A percentile compares a stretch with the other conserved stretches of the same genome.
Evolutionary conservation across 768 basidiomycete species (phyloP).

Genomic region (Boletus patriciae): DNA sequence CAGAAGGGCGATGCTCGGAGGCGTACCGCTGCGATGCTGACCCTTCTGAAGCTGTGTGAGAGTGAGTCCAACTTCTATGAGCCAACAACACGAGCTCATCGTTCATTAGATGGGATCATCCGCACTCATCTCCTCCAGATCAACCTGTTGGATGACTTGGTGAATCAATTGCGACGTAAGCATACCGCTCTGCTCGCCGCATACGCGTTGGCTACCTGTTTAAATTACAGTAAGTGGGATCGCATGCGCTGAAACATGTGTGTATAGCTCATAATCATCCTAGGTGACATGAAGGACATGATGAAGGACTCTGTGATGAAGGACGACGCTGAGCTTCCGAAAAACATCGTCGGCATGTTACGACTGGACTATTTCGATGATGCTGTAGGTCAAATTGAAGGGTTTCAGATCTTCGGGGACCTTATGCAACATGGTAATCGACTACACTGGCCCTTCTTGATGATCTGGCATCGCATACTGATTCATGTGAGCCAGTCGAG

Average conservation of each 20-base stretch:
- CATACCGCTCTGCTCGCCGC: slow-evolving; percentile 19
- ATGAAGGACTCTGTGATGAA: background rate
- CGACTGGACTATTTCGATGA: slow-evolving; percentile 15
- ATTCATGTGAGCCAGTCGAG: slow-evolving; percentile 1
- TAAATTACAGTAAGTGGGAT: slow-evolving; percentile 11
- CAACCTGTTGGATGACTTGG: slow-evolving; percentile 6
- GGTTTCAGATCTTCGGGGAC: slow-evolving; percentile 22
- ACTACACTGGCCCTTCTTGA: no score
- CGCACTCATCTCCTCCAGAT: slow-evolving; percentile 9
- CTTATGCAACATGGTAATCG: slow-evolving; percentile 21
- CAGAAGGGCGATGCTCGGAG: background rate
- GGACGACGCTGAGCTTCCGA: background rate
- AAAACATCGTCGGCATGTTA: slow-evolving; percentile 21
- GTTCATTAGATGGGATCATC: background rate
- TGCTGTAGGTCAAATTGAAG: slow-evolving; percentile 5
- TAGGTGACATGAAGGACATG: slow-evolving; percentile 13
- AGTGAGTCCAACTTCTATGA: background rate
- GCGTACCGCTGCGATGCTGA: slow-evolving; percentile 21
- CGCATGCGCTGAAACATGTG: background rate
- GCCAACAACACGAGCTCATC: background rate
- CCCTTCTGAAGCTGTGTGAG: slow-evolving; percentile 17
- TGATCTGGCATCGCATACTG: background rate
- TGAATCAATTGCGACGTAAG: slow-evolving; percentile 13
- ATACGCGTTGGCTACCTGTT: slow-evolving; percentile 16
- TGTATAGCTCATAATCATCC: background rate